Percentiles rank a stretch among this genome's conserved stretches.
Conservation (phyloP, 2,329 filamentous ascomycete genomes). For the Chaetomiaceae sp. region DNA sequence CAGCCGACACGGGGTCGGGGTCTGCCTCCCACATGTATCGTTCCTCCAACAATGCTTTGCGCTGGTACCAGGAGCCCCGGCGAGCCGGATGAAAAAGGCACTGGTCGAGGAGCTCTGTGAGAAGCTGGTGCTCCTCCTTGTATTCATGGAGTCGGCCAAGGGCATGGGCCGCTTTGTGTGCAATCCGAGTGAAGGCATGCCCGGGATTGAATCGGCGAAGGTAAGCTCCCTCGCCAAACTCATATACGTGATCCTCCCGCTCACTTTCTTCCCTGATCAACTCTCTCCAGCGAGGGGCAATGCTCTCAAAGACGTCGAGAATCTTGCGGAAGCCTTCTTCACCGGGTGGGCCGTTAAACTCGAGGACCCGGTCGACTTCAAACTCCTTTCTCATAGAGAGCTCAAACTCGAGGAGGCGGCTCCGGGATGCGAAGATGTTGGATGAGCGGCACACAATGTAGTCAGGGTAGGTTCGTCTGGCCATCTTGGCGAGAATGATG, state of each 20-base stretch:
- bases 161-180: slow-evolving; percentile 79
- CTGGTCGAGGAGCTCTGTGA: slow-evolving; percentile 73
- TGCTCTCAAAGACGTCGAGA: slow-evolving; percentile 64
- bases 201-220: slow-evolving; percentile 83
- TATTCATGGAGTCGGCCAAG: slow-evolving; percentile 80
- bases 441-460: slow-evolving; percentile 87
- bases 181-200: slow-evolving; percentile 88
- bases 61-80: slow-evolving; percentile 90
- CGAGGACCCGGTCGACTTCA: slow-evolving; percentile 73
- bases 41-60: slow-evolving; percentile 89
- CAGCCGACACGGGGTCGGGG: slow-evolving; percentile 35
- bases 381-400: slow-evolving; percentile 77
- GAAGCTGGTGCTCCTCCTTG: slow-evolving; percentile 65
- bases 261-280: slow-evolving; percentile 68
- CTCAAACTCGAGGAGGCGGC: slow-evolving; percentile 81
- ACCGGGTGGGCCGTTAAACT: slow-evolving; percentile 67
- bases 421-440: slow-evolving; percentile 78
- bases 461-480: slow-evolving; percentile 77
- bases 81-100: slow-evolving; percentile 79
- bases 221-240: slow-evolving; percentile 82
- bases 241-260: slow-evolving; percentile 73
- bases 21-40: slow-evolving; percentile 77
- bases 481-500: slow-evolving; percentile 88
- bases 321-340: slow-evolving; percentile 63
- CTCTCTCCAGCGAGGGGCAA: slow-evolving; percentile 75